Conservation (phyloP, 495 filamentous ascomycete species). For the Penicillium chermesinum region DNA sequence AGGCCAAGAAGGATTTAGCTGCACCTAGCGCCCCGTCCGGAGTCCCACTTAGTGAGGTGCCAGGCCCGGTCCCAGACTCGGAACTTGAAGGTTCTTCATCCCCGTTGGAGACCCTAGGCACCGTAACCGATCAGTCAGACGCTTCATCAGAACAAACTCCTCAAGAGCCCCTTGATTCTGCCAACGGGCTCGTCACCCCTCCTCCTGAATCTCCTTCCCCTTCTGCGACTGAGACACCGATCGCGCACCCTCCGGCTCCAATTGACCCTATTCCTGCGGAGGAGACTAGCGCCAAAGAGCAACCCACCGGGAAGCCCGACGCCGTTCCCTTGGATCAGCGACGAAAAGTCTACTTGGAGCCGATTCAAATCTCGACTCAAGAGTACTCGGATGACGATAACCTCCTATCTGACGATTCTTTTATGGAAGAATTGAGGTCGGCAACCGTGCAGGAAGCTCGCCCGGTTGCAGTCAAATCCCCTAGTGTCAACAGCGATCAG, state of each 20-base stretch:
- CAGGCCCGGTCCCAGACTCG: slow-evolving; percentile 20
- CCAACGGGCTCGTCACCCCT: slow-evolving; percentile 19
- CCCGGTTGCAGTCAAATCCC: slow-evolving; percentile 80
- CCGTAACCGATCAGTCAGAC: slow-evolving; percentile 16
- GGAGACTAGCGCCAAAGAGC: slow-evolving; percentile 18
- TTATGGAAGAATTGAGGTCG: slow-evolving; percentile 83
- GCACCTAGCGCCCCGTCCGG: slow-evolving; percentile 31
- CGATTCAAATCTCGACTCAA: slow-evolving; percentile 51
- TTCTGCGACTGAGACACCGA: slow-evolving; percentile 16
- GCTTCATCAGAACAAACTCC: slow-evolving; percentile 8
- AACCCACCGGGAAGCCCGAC: slow-evolving; percentile 14
- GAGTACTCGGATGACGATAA: slow-evolving; percentile 58
- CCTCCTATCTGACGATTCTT: slow-evolving; percentile 74
- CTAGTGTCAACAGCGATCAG: slow-evolving; percentile 32
- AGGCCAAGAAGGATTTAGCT: slow-evolving; percentile 31
- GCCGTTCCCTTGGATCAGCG: slow-evolving; percentile 35
- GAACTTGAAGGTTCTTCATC: slow-evolving; percentile 20
- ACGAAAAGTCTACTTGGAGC: slow-evolving; percentile 47
- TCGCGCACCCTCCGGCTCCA: slow-evolving; percentile 14
- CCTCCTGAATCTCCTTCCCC: slow-evolving; percentile 14
- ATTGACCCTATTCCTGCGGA: slow-evolving; percentile 11
- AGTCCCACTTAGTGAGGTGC: slow-evolving; percentile 30
- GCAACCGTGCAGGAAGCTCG: slow-evolving; percentile 80
- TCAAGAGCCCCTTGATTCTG: slow-evolving; percentile 12
- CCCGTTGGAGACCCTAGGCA: slow-evolving; percentile 13